Base-by-base conservation (phyloP, 179 eudicot genomes). In the Camellia oleifera region DNA sequence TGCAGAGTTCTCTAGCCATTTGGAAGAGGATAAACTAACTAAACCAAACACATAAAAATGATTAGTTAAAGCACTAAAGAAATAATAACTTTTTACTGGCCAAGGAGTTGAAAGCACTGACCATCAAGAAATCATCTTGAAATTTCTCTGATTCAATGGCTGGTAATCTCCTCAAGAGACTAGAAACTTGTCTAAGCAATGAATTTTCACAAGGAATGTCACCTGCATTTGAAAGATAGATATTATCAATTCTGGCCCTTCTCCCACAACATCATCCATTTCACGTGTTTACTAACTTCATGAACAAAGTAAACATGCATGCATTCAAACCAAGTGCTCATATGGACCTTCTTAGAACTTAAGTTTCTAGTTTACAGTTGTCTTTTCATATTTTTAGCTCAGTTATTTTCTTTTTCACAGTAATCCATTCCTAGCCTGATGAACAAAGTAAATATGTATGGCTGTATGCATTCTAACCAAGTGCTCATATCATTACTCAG, bases 101-200 rank as follows among this genome's bases (percentile, higher is more conserved):
- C 69, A 72, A 70, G 54, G 68, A 72, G 42, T 46, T 14, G 46
- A 76, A 81, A 71, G 53, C 75, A 84, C 88, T 87, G 75, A 96
- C 99, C 99, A 90, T 96, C 84, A 96, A 79, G 87, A 96, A 96
- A 84, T 94, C 96, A 84, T 96, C 99, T 90, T 91, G 97, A 85
- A 96, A 96, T 84, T 92, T 96, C 74, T 81, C 89, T 17, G 99
- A 96, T 77, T 94, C 97, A 78, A 92, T 91, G 10, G 97, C 96
- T 10, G 99, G 99, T 77, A 94, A 81, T 88, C 99, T 92, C 88
- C 98, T 90, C 83, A 96, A 79, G 57, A 96, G 95, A 84, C 99
- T 96, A 76, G 97, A 96, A n/a, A 94, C 99, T 88, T 96, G 97
- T 75, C 99, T 91, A 78, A 96, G 88, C 86, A 96, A 84, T 13